Conservation (phyloP, 2,329 filamentous ascomycete species). For the Phoma sp. region DNA sequence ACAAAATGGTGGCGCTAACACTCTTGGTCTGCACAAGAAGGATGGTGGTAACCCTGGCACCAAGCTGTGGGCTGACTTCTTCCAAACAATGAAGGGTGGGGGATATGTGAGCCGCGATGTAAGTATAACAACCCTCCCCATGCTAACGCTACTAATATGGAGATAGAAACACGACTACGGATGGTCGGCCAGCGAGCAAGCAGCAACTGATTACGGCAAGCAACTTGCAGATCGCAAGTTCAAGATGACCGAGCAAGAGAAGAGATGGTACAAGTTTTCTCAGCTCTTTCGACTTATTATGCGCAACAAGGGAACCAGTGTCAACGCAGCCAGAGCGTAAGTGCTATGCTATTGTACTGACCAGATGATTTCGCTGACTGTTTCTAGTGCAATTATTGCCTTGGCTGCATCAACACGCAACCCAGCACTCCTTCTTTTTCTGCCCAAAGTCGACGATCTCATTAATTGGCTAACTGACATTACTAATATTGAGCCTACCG, state of each 20-base stretch:
- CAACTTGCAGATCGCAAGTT: not conserved
- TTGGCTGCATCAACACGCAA: too few relatives aligned
- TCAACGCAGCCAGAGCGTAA: not conserved
- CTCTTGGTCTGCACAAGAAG: not conserved
- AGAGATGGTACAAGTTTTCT: slow-evolving; percentile 4
- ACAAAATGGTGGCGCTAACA: not conserved
- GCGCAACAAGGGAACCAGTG: not conserved
- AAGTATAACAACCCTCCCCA: too few relatives aligned
- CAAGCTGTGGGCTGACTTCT: not conserved
- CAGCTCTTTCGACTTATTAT: slow-evolving; percentile 3
- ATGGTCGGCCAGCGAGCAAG: not conserved
- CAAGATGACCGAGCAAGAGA: not conserved
- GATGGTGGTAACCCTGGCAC: slow-evolving; percentile 1
- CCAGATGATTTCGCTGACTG: too few relatives aligned
- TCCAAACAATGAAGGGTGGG: not conserved
- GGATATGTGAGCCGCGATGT: too few relatives aligned
- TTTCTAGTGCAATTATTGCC: too few relatives aligned
- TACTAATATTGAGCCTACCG: not conserved
- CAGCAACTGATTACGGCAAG: slow-evolving; percentile 1
- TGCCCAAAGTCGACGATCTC: not conserved
- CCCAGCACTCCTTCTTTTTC: not conserved
- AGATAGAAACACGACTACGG: not conserved
- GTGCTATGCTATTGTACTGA: not conserved
- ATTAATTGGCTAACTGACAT: slow-evolving; percentile 5
- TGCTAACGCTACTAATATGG: too few relatives aligned